Conservation (phyloP, 2,329 filamentous ascomycete genomes). For the Aspergillus clavatus region DNA sequence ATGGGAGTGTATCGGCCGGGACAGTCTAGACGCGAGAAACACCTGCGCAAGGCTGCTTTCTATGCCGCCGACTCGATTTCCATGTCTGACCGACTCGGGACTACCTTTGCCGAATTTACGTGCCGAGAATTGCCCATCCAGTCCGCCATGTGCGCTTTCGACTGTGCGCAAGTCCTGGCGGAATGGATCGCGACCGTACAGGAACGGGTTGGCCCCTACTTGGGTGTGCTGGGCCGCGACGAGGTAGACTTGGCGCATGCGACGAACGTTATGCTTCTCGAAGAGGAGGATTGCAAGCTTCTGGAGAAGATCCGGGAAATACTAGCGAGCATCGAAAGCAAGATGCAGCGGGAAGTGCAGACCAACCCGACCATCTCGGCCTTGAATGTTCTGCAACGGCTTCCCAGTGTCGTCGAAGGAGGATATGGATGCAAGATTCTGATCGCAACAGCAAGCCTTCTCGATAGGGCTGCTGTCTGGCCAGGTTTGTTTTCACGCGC, state of each 20-base stretch:
- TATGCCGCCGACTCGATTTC: conserved; percentile 88
- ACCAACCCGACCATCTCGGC: conserved; percentile 51
- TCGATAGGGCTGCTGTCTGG: conserved; percentile 88
- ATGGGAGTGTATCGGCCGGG: conserved; percentile 31
- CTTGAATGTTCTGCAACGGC: conserved; percentile 46
- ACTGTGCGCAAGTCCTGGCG: conserved; percentile 87
- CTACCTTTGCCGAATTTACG: conserved; percentile 78
- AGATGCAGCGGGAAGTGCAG: conserved; percentile 62
- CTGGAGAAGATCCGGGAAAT: conserved; percentile 78
- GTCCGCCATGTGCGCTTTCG: conserved; percentile 85
- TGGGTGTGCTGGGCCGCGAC: conserved; percentile 81
- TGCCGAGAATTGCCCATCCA: conserved; percentile 84
- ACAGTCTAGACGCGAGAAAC: conserved; percentile 70
- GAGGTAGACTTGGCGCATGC: conserved; percentile 73
- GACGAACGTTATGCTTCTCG: conserved; percentile 81
- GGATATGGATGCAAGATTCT: conserved; percentile 83
- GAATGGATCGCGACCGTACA: conserved; percentile 94
- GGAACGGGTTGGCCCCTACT: conserved; percentile 82
- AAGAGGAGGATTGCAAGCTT: conserved; percentile 85
- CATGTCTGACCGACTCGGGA: conserved; percentile 80
- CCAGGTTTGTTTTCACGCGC: conserved; percentile 65
- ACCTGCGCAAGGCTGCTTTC: conserved; percentile 88
- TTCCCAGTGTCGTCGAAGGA: conserved; percentile 58
- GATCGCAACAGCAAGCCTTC: conserved; percentile 76
- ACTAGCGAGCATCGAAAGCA: conserved; percentile 69